A percentile compares a stretch with the other conserved stretches of the same genome.
These are phyloP conservation scores for Yarrowia sp. DNA, from an alignment of 805 yeast genomes.

Conservation along the genomic window DNA sequence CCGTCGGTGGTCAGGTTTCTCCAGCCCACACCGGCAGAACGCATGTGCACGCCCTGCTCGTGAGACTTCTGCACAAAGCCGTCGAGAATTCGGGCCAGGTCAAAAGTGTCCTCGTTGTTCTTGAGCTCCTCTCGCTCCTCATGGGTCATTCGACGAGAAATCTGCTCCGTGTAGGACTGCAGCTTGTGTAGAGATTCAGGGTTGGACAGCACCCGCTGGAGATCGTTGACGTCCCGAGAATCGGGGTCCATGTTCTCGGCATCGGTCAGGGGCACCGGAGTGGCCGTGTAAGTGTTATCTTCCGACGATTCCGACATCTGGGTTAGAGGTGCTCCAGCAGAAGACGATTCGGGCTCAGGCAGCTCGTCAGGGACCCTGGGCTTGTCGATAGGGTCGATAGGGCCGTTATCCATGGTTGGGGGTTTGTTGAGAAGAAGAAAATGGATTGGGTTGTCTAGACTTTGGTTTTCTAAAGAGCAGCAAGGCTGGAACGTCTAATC, in stretches of 20 bases:
- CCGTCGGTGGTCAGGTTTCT: conserved; percentile 46
- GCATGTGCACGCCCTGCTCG: conserved; percentile 40
- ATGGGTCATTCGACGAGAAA: conserved; percentile 50
- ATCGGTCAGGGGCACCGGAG: conserved; percentile 24
- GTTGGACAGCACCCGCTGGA: conserved; percentile 33
- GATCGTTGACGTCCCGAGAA: conserved; percentile 29
- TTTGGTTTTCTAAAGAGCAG: neutral
- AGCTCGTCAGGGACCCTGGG: neutral
- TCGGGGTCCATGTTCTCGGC: conserved; percentile 23
- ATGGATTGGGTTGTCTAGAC: neutral
- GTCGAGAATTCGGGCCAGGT: conserved; percentile 43
- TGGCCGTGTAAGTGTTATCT: conserved; percentile 19
- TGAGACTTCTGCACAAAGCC: conserved; percentile 30
- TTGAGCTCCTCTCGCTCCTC: conserved; percentile 45
- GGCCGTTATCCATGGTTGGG: neutral
- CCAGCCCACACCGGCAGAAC: conserved; percentile 42
- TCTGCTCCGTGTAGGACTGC: conserved; percentile 50
- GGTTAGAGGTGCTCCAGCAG: conserved; percentile 4
- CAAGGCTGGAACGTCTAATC: conserved; percentile 14
- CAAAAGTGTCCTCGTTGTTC: conserved; percentile 48
- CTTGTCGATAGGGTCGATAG: neutral
- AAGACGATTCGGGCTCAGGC: neutral
- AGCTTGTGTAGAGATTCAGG: conserved; percentile 44
- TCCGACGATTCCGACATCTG: conserved; percentile 24
- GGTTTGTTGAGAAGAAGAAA: neutral